Conservation (phyloP, 192 early-diverging fungal species). For the Linnemannia zychae region DNA sequence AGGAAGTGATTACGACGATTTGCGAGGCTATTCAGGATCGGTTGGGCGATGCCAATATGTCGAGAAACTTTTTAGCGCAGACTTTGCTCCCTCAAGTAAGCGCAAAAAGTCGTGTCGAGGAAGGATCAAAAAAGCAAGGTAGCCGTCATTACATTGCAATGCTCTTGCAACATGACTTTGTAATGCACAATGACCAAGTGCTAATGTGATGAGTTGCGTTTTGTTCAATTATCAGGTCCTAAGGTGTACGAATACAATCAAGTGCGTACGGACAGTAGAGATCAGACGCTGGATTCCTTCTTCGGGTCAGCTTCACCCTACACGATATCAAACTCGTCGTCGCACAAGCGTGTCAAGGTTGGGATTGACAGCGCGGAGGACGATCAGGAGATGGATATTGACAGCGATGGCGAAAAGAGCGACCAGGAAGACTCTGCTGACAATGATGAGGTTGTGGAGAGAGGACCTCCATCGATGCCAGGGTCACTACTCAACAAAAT, state of each 20-base stretch:
- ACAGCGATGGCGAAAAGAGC: background rate
- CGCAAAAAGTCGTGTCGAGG: constrained; percentile 11
- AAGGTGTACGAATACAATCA: constrained; percentile 79
- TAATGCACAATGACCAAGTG: background rate
- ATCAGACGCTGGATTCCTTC: constrained; percentile 83
- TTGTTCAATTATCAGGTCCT: constrained; percentile 18
- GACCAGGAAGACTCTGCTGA: constrained; percentile 7
- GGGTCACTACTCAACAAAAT: constrained; percentile 33
- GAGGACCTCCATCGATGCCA: background rate
- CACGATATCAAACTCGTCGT: constrained; percentile 13
- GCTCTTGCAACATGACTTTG: background rate
- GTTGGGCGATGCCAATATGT: constrained; percentile 78
- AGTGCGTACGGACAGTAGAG: constrained; percentile 90
- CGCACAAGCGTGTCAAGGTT: constrained; percentile 29
- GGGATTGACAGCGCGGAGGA: constrained; percentile 2
- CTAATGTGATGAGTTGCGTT: background rate
- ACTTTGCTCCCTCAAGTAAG: constrained; percentile 49
- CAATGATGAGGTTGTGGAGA: background rate
- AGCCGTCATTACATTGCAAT: background rate
- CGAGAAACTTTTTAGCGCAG: constrained; percentile 83
- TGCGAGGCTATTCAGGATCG: constrained; percentile 77
- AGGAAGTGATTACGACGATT: constrained; percentile 79
- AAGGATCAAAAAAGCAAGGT: constrained; percentile 33
- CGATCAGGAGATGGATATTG: constrained; percentile 28
- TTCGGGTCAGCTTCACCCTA: constrained; percentile 34